Evolutionary conservation across 768 basidiomycete species (phyloP).

Genomic region (Suillus variegatus): DNA sequence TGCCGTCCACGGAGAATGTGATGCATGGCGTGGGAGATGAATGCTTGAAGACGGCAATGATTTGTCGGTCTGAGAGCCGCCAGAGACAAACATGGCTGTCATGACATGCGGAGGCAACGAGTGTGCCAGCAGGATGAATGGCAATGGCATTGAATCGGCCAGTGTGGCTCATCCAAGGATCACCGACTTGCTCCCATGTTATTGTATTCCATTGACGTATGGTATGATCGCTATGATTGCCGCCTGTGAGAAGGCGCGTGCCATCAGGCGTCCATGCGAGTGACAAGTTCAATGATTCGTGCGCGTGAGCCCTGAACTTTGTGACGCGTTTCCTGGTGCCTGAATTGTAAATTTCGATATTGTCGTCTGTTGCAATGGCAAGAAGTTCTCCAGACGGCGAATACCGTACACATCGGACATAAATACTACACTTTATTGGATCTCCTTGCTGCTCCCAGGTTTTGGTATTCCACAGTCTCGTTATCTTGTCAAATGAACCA

Average conservation of each 20-base stretch:
- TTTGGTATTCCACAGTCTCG: no score
- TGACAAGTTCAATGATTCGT: not conserved
- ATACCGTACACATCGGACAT: not conserved
- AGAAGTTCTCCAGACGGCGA: not conserved
- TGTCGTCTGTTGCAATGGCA: not conserved
- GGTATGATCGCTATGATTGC: not conserved
- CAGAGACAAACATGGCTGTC: not conserved
- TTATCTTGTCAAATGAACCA: no score
- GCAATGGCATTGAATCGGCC: rapidly evolving
- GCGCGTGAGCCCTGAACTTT: not conserved
- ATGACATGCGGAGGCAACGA: not conserved
- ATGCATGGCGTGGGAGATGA: not conserved
- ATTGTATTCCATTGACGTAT: not conserved
- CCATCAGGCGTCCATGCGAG: not conserved
- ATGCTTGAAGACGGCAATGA: not conserved
- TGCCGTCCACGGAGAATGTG: not conserved
- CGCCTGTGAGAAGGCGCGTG: not conserved
- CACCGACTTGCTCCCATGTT: not conserved
- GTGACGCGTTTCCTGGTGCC: not conserved
- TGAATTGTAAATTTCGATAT: not conserved
- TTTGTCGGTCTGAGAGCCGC: not conserved
- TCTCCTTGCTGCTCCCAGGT: no score
- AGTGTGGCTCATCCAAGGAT: not conserved
- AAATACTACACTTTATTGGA: no score
- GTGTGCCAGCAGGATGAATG: not conserved